Evolutionary conservation across 2,329 filamentous ascomycete species (phyloP), one percentile per base, ranked within the genome.

Genomic region (Aspergillus terreus): DNA sequence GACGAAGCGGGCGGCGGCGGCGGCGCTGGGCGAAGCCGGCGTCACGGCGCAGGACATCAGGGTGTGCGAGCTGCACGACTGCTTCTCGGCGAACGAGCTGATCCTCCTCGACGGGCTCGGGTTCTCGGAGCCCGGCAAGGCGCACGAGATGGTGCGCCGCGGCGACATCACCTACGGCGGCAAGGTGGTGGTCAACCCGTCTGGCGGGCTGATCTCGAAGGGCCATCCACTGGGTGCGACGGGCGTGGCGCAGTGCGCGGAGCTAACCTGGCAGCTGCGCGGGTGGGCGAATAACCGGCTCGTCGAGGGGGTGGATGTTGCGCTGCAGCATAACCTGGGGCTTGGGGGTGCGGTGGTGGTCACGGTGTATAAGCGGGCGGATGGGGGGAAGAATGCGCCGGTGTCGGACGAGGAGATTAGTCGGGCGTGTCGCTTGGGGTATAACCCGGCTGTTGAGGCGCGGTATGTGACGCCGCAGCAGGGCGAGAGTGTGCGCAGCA

Each of bases 81-180:
- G 94, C 77, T 97, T 97, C 81, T 91, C 86, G 15, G 86, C 92
- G 23, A 97, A 97, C 70, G 90, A 97, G 78, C 88, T 97, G 87
- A 82, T 94, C 47, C 86, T 85, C 1, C 85, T 97, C 46, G 92
- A 97, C 67, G 90, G 90, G 0, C 80, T 97, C 1, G 91, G 90
- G 1, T 80, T 97, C 9, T 83, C 80, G 35, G 84, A 84, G 53
- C 83, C 81, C 14, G 92, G 92, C n/a, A 92, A 90, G 71, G 94
- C 92, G 0, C 92, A 96, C 69, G 90, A 96, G 73, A 84, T 96
- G 72, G 90, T 97, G 19, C 84, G 91, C 38, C 74, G 73, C 7
- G 92, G 92, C 30, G 91, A 92, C 64, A 96, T 97, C 67, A 97
- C 92, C 1, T 96, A 96, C 70, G 91, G 92, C 50, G 82, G 88